Conservation (phyloP, 805 yeast genomes). For the Candida oleophila region DNA sequence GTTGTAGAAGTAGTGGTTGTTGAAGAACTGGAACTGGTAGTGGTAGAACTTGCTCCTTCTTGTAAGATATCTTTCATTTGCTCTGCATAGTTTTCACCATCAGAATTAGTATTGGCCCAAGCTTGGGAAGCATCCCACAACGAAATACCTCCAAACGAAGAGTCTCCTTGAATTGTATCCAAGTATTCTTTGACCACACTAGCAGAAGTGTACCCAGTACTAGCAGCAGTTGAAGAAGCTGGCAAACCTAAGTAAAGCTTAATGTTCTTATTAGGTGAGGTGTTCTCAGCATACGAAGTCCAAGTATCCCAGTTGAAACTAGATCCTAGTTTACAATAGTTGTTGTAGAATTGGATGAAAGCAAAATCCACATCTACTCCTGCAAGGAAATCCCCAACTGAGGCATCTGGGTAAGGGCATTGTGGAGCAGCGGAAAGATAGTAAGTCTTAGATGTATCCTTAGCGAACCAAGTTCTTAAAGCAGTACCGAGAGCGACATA, state of each 20-base stretch:
- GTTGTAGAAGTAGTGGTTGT: slow-evolving; percentile 6
- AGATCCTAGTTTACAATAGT: slow-evolving; percentile 27
- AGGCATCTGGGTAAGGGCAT: slow-evolving; percentile 39
- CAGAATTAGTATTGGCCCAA: slow-evolving; percentile 18
- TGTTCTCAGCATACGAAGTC: slow-evolving; percentile 27
- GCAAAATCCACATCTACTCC: slow-evolving; percentile 30
- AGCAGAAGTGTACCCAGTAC: slow-evolving; percentile 29
- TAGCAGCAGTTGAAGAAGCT: slow-evolving; percentile 30
- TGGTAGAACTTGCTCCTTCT: slow-evolving; percentile 9
- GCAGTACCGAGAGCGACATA: slow-evolving; percentile 53
- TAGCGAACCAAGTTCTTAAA: slow-evolving; percentile 19
- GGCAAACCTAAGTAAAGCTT: slow-evolving; percentile 37
- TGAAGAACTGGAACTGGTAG: slow-evolving; percentile 4
- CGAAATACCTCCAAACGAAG: slow-evolving; percentile 65
- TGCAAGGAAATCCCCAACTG: slow-evolving; percentile 29
- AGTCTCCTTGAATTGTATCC: slow-evolving; percentile 12
- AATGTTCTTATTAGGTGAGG: slow-evolving; percentile 30
- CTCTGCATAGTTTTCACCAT: slow-evolving; percentile 24
- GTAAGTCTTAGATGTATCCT: slow-evolving; percentile 28
- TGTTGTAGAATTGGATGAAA: slow-evolving; percentile 41
- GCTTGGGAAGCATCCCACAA: slow-evolving; percentile 82
- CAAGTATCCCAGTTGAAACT: slow-evolving; percentile 37
- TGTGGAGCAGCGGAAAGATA: slow-evolving; percentile 40
- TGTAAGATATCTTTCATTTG: slow-evolving; percentile 44
- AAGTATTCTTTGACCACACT: slow-evolving; percentile 18